These are phyloP conservation scores for Coemansia javaensis DNA, from an alignment of 192 early-diverging fungal species.

Conservation along the genomic window DNA sequence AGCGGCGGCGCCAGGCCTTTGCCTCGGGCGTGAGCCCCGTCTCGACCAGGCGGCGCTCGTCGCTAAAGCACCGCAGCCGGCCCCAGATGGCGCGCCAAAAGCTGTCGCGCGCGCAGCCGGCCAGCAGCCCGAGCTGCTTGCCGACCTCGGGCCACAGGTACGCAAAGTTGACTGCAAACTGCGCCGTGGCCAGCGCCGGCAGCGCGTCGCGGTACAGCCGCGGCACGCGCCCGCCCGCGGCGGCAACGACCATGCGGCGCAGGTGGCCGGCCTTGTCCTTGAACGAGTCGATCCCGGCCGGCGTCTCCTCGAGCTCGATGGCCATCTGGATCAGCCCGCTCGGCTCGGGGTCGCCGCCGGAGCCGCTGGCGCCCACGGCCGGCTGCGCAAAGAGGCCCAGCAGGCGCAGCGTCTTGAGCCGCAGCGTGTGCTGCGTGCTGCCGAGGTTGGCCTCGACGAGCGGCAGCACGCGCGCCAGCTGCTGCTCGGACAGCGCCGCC, in stretches of 20 bases:
- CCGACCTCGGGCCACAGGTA: slow-evolving; percentile 78
- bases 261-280: slow-evolving; percentile 80
- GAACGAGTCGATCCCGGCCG: slow-evolving; percentile 56
- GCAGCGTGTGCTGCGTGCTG: slow-evolving; percentile 47
- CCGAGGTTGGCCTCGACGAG: slow-evolving; percentile 31
- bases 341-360: slow-evolving; percentile 14
- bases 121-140: slow-evolving; percentile 53
- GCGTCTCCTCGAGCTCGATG: slow-evolving; percentile 58
- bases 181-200: slow-evolving; percentile 57
- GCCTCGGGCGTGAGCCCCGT: slow-evolving; percentile 38
- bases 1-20: slow-evolving; percentile 15
- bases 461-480: slow-evolving; percentile 20
- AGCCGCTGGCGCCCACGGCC: slow-evolving; percentile 13
- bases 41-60: slow-evolving; percentile 56
- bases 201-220: slow-evolving; percentile 67
- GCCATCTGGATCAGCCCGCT: slow-evolving; percentile 55
- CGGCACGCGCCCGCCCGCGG: slow-evolving; percentile 59
- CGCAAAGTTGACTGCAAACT: slow-evolving; percentile 77
- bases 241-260: slow-evolving; percentile 63
- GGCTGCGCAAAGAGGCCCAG: slow-evolving; percentile 65
- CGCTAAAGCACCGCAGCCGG: slow-evolving; percentile 55
- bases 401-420: slow-evolving; percentile 62
- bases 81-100: slow-evolving; percentile 62
- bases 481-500: slow-evolving; percentile 17
- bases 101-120: slow-evolving; percentile 49